Percentiles rank a stretch among this genome's conserved stretches.
Conservation (phyloP, 1,284 basidiomycete species). For the Puccinia novopanici region DNA sequence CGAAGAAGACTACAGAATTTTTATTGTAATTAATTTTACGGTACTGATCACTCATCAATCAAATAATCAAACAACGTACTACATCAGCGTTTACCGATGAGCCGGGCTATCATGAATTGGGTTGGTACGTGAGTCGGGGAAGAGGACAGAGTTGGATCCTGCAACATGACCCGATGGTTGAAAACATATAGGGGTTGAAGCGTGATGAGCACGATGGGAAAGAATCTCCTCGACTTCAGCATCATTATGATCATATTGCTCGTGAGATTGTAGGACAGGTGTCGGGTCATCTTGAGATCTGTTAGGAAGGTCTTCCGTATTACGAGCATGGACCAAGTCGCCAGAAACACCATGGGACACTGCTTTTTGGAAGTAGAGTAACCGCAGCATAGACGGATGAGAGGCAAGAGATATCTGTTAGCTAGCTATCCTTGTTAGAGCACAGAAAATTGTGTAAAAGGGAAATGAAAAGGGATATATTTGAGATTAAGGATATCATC, state of each 20-base stretch:
- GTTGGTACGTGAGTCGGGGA: constrained; percentile 28
- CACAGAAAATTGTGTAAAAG: neutral
- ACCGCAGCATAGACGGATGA: neutral
- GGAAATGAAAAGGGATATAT: neutral
- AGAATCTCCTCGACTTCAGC: constrained; percentile 41
- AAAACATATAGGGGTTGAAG: neutral
- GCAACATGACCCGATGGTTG: neutral
- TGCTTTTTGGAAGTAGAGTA: neutral
- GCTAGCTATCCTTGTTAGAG: neutral
- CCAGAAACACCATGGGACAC: neutral
- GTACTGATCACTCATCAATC: neutral
- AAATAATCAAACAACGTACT: neutral
- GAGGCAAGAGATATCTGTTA: constrained; percentile 6
- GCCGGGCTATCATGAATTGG: constrained; percentile 5
- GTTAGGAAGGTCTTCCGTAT: neutral
- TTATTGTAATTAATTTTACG: neutral
- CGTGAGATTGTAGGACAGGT: constrained; percentile 25
- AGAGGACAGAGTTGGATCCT: constrained; percentile 49
- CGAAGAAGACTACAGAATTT: constrained; percentile 21
- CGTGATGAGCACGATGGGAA: neutral
- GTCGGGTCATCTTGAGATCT: constrained; percentile 1
- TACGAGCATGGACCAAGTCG: neutral
- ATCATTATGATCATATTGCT: constrained; percentile 17
- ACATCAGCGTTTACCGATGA: constrained; percentile 37
- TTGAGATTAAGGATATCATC: neutral